A percentile compares a stretch with the other conserved stretches of the same genome.
Conservation (phyloP, 176 grass and related monocot genomes). For the Pharus latifolius region DNA sequence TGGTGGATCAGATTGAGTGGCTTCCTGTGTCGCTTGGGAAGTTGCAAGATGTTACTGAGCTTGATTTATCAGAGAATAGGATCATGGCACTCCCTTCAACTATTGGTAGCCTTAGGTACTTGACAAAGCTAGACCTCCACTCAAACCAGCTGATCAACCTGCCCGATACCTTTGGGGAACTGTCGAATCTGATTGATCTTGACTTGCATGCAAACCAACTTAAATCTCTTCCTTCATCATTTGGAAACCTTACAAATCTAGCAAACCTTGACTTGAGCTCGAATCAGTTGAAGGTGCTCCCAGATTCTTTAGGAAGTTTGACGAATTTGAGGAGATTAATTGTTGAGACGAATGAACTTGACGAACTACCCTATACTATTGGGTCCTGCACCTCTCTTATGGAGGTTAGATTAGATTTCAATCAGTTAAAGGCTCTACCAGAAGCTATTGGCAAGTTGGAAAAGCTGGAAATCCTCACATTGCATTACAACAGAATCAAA, state of each 20-base stretch:
- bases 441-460: slow-evolving; percentile 87
- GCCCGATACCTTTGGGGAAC: slow-evolving; percentile 81
- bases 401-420: slow-evolving; percentile 87
- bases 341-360: slow-evolving; percentile 81
- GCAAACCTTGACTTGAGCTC: slow-evolving; percentile 74
- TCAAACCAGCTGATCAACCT: slow-evolving; percentile 88
- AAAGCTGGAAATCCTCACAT: slow-evolving; percentile 66
- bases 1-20: slow-evolving; percentile 91
- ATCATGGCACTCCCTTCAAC: slow-evolving; percentile 81
- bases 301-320: slow-evolving; percentile 69
- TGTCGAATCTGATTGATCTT: slow-evolving; percentile 71
- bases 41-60: slow-evolving; percentile 67
- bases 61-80: slow-evolving; percentile 83
- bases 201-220: slow-evolving; percentile 74
- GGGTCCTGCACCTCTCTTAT: slow-evolving; percentile 72
- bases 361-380: slow-evolving; percentile 93
- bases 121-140: slow-evolving; percentile 86
- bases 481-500: slow-evolving; percentile 93
- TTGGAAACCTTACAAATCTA: slow-evolving; percentile 66
- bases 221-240: slow-evolving; percentile 68
- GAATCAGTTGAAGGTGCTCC: slow-evolving; percentile 58
- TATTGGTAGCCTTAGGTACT: slow-evolving; percentile 63
- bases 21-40: slow-evolving; percentile 93
- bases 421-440: slow-evolving; percentile 88
- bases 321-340: slow-evolving; percentile 71